These are phyloP conservation scores for Sinapis alba DNA, from an alignment of 441 rosid species.

Conservation along the genomic window DNA sequence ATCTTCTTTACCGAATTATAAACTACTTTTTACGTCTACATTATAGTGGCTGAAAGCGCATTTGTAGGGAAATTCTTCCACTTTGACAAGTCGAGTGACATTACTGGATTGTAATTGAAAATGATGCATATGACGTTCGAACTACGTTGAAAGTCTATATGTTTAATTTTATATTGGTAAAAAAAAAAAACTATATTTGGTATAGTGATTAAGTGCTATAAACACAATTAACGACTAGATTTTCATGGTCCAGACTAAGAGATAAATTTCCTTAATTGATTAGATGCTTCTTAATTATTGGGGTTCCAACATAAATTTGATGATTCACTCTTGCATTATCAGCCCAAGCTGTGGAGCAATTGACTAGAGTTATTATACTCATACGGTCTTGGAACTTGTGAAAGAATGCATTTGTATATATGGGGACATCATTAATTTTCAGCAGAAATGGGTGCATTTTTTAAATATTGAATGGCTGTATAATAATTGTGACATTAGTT, in stretches of 20 bases:
- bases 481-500: slow-evolving; percentile 33
- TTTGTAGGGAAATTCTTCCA: neutral
- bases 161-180: neutral
- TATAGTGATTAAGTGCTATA: neutral
- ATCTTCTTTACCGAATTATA: neutral
- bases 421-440: slow-evolving; percentile 21
- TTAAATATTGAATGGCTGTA: slow-evolving; percentile 7
- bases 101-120: neutral
- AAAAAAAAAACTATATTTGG: neutral
- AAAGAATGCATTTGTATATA: slow-evolving; percentile 20
- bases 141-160: neutral
- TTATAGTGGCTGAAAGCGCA: neutral
- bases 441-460: slow-evolving; percentile 3
- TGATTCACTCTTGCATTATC: slow-evolving; percentile 16
- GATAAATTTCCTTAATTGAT: neutral
- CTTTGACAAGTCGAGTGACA: neutral
- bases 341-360: slow-evolving; percentile 10
- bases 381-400: slow-evolving; percentile 35
- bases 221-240: neutral
- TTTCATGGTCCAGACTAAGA: neutral
- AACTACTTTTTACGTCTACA: neutral
- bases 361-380: slow-evolving; percentile 8
- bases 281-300: neutral
- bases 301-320: slow-evolving; percentile 21
- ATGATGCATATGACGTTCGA: neutral